A percentile compares a stretch with the other conserved stretches of the same genome.
Conservation (phyloP, 805 yeast species). For the Nakazawaea sp. region DNA sequence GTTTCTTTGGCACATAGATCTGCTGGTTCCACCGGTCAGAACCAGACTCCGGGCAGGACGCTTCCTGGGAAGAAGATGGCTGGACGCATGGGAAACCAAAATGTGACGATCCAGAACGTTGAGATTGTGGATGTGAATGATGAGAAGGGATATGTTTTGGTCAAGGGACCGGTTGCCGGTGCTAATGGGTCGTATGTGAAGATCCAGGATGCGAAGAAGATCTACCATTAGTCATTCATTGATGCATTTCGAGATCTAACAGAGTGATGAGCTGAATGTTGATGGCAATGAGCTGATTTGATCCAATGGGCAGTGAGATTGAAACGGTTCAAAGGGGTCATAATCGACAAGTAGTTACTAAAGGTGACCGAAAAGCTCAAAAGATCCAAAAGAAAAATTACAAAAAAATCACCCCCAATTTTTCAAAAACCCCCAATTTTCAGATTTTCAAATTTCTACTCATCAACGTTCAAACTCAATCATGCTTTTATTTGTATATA, state of each 20-base stretch:
- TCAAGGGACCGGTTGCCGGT: slow-evolving; percentile 91
- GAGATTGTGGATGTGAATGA: slow-evolving; percentile 76
- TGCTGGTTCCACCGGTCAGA: slow-evolving; percentile 96
- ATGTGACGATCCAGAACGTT: slow-evolving; percentile 68
- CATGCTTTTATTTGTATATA: no score
- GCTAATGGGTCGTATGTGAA: slow-evolving; percentile 70
- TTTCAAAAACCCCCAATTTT: no score
- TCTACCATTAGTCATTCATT: slow-evolving; percentile 15
- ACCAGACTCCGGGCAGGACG: slow-evolving; percentile 93
- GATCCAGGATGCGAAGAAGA: slow-evolving; percentile 72
- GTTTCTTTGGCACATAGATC: slow-evolving; percentile 88
- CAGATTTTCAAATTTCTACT: no score
- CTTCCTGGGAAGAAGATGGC: slow-evolving; percentile 98
- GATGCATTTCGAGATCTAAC: no score
- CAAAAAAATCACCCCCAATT: no score
- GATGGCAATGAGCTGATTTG: not conserved
- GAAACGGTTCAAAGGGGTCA: not conserved
- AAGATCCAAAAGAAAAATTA: no score
- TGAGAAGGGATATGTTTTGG: slow-evolving; percentile 71
- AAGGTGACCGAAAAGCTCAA: no score
- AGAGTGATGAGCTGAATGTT: no score
- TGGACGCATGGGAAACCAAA: slow-evolving; percentile 86
- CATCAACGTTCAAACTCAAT: no score
- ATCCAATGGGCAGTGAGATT: not conserved
- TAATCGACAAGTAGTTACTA: no score